Conservation (phyloP, 1,284 basidiomycete species). For the Anthracocystis panici-leucophaei region DNA sequence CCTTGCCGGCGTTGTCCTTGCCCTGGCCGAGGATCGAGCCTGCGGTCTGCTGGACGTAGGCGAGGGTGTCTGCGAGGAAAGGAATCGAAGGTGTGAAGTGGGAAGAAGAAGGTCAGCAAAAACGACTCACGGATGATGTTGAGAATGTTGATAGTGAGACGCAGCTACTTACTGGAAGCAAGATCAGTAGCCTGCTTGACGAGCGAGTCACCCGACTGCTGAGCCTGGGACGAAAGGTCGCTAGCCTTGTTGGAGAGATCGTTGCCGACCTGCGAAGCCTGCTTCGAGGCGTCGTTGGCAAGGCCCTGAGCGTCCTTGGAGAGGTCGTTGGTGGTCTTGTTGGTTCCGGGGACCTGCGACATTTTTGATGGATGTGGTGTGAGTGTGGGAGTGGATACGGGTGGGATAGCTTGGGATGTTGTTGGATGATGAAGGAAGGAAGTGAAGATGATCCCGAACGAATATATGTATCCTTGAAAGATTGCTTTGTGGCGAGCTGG, state of each 20-base stretch:
- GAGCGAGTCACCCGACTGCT: slow-evolving; percentile 44
- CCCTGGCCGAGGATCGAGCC: slow-evolving; percentile 49
- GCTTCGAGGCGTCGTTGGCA: slow-evolving; percentile 46
- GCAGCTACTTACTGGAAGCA: slow-evolving; percentile 48
- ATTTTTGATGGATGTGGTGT: slow-evolving; percentile 16
- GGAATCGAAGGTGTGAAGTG: not conserved
- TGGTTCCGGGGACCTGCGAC: slow-evolving; percentile 51
- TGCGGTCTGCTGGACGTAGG: slow-evolving; percentile 55
- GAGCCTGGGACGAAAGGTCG: slow-evolving; percentile 39
- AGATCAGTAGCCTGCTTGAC: slow-evolving; percentile 50
- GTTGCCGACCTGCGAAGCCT: slow-evolving; percentile 38
- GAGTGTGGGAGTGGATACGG: slow-evolving; percentile 1
- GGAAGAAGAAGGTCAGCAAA: slow-evolving; percentile 5
- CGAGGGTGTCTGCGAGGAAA: slow-evolving; percentile 36
- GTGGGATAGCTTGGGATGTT: too few relatives aligned
- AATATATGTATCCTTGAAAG: slow-evolving; percentile 8
- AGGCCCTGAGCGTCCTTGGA: slow-evolving; percentile 50
- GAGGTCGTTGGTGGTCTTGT: slow-evolving; percentile 51
- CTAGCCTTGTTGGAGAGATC: slow-evolving; percentile 42
- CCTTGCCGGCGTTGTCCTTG: slow-evolving; percentile 36
- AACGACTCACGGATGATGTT: too few relatives aligned
- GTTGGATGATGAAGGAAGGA: not conserved
- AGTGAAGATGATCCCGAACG: not conserved
- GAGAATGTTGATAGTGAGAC: too few relatives aligned
- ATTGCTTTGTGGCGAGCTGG: slow-evolving; percentile 6